phyloP scores from a whole-genome alignment of 2,329 filamentous ascomycete species.

The Clathrospora elynae region DNA sequence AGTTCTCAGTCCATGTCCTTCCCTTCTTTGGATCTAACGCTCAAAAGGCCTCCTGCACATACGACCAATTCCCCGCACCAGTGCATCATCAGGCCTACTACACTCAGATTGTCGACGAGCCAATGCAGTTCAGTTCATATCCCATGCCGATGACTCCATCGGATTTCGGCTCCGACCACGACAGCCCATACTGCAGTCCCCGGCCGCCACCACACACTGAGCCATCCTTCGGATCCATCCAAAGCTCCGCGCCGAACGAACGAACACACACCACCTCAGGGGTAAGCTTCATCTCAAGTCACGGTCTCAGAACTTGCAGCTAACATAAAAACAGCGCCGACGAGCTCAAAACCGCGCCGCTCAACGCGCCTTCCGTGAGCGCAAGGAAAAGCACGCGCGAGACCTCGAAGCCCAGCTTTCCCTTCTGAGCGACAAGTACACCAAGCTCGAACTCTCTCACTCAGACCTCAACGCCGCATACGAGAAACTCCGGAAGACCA shows the following conservation, averaged over 20 bases:
- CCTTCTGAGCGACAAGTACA: slow-evolving; percentile 61
- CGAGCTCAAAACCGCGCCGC: slow-evolving; percentile 66
- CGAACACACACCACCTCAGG: slow-evolving; percentile 48
- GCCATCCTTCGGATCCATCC: slow-evolving; percentile 25
- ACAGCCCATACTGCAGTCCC: slow-evolving; percentile 48
- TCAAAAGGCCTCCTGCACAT: slow-evolving; percentile 44
- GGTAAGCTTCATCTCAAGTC: slow-evolving; percentile 28
- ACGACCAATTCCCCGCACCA: slow-evolving; percentile 43
- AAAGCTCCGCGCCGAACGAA: slow-evolving; percentile 31
- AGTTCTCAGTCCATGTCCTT: slow-evolving; percentile 12
- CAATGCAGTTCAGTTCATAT: slow-evolving; percentile 41
- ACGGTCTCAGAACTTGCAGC: not conserved
- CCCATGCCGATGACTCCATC: slow-evolving; percentile 48
- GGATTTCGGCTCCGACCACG: slow-evolving; percentile 49
- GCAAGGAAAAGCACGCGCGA: slow-evolving; percentile 68
- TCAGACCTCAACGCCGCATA: slow-evolving; percentile 47
- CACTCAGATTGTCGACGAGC: slow-evolving; percentile 41
- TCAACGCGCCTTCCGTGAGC: slow-evolving; percentile 65
- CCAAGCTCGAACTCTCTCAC: slow-evolving; percentile 61
- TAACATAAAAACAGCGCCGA: slow-evolving; percentile 53
- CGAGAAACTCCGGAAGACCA: slow-evolving; percentile 49
- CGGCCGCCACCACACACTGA: slow-evolving; percentile 35
- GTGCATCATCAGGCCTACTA: slow-evolving; percentile 43
- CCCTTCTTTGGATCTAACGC: slow-evolving; percentile 10
- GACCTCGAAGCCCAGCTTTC: slow-evolving; percentile 64